Conservation (phyloP, 2,329 filamentous ascomycete genomes). For the Teratosphaeria destructans region DNA sequence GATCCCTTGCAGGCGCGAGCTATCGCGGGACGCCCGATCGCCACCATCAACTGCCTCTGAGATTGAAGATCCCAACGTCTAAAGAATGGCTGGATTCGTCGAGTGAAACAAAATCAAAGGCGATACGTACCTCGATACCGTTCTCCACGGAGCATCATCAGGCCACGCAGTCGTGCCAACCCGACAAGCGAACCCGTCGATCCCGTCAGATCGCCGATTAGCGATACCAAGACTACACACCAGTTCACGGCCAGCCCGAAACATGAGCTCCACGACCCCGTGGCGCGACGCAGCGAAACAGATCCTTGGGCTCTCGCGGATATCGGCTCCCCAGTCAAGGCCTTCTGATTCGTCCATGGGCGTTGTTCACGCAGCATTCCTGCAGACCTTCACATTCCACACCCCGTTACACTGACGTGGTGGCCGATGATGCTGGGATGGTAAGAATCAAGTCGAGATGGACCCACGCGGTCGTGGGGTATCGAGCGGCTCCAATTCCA, state of each 20-base stretch:
- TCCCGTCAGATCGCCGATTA: not conserved
- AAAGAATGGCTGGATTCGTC: not conserved
- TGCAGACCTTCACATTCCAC: not conserved
- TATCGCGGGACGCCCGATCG: not conserved
- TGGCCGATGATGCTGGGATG: not conserved
- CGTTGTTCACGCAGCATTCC: not conserved
- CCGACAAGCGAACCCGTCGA: not conserved
- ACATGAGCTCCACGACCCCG: not conserved
- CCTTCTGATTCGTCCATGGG: not conserved
- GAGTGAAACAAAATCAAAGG: no score
- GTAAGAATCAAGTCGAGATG: not conserved
- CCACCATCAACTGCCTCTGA: no score
- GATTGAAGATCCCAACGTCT: not conserved
- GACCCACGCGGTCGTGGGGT: not conserved
- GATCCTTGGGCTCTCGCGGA: not conserved
- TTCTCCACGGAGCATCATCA: not conserved
- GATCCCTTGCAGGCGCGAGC: not conserved
- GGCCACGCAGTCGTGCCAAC: not conserved
- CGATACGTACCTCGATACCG: no score
- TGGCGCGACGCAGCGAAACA: not conserved
- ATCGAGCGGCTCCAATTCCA: not conserved
- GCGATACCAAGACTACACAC: not conserved
- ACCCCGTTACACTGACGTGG: not conserved
- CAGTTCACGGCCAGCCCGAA: not conserved
- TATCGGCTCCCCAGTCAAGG: not conserved